These are phyloP conservation scores for Neocatenulostroma microsporum DNA, from an alignment of 2,329 filamentous ascomycete species.

Conservation along the genomic window DNA sequence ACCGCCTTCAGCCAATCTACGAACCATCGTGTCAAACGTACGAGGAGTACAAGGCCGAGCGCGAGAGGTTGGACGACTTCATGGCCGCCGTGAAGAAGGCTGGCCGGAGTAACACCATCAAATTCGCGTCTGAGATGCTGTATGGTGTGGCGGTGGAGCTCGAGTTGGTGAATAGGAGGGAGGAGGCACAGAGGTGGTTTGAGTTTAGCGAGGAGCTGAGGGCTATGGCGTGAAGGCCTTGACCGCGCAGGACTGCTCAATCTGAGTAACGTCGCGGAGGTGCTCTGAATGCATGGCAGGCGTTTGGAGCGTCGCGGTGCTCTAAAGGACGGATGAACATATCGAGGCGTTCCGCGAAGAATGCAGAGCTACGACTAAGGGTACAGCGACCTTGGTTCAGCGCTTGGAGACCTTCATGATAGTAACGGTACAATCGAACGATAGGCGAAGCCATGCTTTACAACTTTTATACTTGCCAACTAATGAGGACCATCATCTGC, in stretches of 20 bases:
- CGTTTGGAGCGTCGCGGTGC: not conserved
- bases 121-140: constrained; percentile 2
- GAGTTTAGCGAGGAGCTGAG: not conserved
- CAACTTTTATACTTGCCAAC: too few relatives aligned
- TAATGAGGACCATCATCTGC: too few relatives aligned
- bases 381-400: too few relatives aligned
- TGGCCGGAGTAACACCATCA: not conserved
- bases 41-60: not conserved
- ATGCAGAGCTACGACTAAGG: too few relatives aligned
- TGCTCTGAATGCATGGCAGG: not conserved
- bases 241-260: not conserved
- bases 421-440: too few relatives aligned
- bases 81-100: not conserved
- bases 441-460: too few relatives aligned
- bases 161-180: not conserved
- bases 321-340: not conserved
- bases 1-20: not conserved
- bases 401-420: too few relatives aligned
- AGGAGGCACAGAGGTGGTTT: not conserved
- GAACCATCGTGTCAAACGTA: not conserved
- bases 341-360: not conserved
- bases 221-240: too few relatives aligned
- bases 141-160: not conserved
- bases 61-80: not conserved
- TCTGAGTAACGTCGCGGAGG: not conserved